Conservation (phyloP, 208 protist species). For the Acanthamoeba triangularis region DNA sequence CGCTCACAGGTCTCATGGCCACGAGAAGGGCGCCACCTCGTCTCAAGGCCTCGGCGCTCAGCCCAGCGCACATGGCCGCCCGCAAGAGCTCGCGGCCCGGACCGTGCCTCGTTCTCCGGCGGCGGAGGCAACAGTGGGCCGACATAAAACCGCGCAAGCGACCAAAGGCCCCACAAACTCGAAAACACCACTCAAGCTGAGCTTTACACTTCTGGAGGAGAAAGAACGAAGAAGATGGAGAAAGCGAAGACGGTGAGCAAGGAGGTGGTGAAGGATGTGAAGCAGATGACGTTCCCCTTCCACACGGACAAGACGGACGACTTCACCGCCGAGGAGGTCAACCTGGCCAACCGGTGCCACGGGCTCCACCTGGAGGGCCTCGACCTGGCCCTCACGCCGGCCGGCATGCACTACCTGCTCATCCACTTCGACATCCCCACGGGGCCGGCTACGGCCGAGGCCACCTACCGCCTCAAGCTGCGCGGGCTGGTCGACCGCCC, state of each 20-base stretch:
- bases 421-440: slow-evolving; percentile 66
- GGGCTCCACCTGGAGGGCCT: slow-evolving; percentile 15
- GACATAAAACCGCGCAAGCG: too few relatives aligned
- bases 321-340: background rate
- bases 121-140: too few relatives aligned
- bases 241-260: background rate
- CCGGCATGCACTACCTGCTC: slow-evolving; percentile 68
- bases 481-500: background rate
- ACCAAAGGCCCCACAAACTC: too few relatives aligned
- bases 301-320: slow-evolving; percentile 29
- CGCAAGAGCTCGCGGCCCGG: too few relatives aligned
- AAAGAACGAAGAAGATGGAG: too few relatives aligned
- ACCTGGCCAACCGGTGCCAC: slow-evolving; percentile 9
- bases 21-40: too few relatives aligned
- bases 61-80: too few relatives aligned
- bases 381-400: background rate
- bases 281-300: background rate
- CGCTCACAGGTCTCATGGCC: too few relatives aligned
- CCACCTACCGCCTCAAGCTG: slow-evolving; percentile 38
- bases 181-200: too few relatives aligned
- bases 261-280: background rate
- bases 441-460: background rate
- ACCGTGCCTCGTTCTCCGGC: too few relatives aligned
- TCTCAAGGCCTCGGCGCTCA: too few relatives aligned
- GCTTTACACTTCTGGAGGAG: too few relatives aligned